Percentiles rank a stretch among this genome's conserved stretches.
Evolutionary conservation across 2,329 filamentous ascomycete species (phyloP).

Genomic region (Sporothrix euskadiensis): DNA sequence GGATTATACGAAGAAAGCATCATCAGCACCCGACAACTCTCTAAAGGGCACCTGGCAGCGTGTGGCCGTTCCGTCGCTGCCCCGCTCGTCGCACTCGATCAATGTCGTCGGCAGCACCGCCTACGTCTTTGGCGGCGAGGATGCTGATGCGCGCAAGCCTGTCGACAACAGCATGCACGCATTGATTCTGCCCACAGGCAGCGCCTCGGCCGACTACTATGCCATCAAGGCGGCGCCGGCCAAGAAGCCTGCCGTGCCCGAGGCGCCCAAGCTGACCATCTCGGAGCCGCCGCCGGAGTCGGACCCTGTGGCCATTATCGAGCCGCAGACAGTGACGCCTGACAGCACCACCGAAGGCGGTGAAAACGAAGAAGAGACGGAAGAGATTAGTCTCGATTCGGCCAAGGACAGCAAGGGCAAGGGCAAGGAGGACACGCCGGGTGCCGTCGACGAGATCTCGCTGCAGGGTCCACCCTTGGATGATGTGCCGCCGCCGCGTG

Average conservation of each 20-base stretch:
- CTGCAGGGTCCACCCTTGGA: constrained; percentile 42
- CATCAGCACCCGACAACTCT: constrained; percentile 33
- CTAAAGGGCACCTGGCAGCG: constrained; percentile 63
- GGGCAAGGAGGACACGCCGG: constrained; percentile 21
- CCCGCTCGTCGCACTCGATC: constrained; percentile 73
- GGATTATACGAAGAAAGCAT: background rate
- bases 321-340: constrained; percentile 25
- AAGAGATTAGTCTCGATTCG: constrained; percentile 33
- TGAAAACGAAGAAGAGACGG: constrained; percentile 30
- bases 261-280: constrained; percentile 37
- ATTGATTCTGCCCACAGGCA: constrained; percentile 60
- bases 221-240: constrained; percentile 50
- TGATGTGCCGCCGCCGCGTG: constrained; percentile 64
- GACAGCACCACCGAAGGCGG: constrained; percentile 34
- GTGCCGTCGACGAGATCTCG: constrained; percentile 28
- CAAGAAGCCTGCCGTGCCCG: background rate
- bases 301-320: constrained; percentile 29
- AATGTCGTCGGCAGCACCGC: constrained; percentile 59
- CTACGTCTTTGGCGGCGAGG: constrained; percentile 74
- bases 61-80: constrained; percentile 56
- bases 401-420: constrained; percentile 42
- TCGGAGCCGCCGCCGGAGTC: constrained; percentile 32
- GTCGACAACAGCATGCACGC: constrained; percentile 73
- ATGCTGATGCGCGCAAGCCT: constrained; percentile 56
- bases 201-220: constrained; percentile 61